A percentile compares a stretch with the other conserved stretches of the same genome.
Conservation (phyloP, 1,284 basidiomycete genomes). For the Mycena citricolor region DNA sequence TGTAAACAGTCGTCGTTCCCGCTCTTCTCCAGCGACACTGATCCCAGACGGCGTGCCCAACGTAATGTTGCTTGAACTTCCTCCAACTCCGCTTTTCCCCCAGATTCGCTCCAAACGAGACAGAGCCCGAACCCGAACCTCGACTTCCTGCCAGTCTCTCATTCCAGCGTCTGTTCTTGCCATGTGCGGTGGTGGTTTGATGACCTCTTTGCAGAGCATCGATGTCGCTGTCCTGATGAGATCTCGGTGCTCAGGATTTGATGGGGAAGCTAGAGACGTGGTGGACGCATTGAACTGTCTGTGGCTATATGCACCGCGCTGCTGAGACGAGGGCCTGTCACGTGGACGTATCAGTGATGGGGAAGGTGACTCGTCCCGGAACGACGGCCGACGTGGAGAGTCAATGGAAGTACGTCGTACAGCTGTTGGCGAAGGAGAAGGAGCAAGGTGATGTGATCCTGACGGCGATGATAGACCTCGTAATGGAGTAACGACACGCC, state of each 20-base stretch:
- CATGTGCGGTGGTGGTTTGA: conserved; percentile 52
- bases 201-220: conserved; percentile 62
- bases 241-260: conserved; percentile 60
- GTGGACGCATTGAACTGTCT: conserved; percentile 55
- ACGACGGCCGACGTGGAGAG: conserved; percentile 30
- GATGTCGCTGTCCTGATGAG: conserved; percentile 59
- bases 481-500: conserved; percentile 33
- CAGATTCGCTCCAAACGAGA: conserved; percentile 21
- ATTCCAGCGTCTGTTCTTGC: conserved; percentile 44
- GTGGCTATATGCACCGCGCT: conserved; percentile 43
- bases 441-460: conserved; percentile 37
- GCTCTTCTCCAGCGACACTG: conserved; percentile 63
- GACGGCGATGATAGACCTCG: conserved; percentile 36
- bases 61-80: conserved; percentile 46
- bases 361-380: conserved; percentile 26
- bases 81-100: conserved; percentile 35
- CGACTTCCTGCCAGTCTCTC: conserved; percentile 72
- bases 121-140: conserved; percentile 60
- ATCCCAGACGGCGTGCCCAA: conserved; percentile 37
- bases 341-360: conserved; percentile 35
- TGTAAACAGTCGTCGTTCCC: conserved; percentile 68
- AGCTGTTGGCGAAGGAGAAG: conserved; percentile 20
- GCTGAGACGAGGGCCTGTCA: conserved; percentile 43
- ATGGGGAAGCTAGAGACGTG: conserved; percentile 44
- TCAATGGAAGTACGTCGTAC: conserved; percentile 31